These are phyloP conservation scores for Dispira parvispora DNA, from an alignment of 192 early-diverging fungal species.

Conservation along the genomic window DNA sequence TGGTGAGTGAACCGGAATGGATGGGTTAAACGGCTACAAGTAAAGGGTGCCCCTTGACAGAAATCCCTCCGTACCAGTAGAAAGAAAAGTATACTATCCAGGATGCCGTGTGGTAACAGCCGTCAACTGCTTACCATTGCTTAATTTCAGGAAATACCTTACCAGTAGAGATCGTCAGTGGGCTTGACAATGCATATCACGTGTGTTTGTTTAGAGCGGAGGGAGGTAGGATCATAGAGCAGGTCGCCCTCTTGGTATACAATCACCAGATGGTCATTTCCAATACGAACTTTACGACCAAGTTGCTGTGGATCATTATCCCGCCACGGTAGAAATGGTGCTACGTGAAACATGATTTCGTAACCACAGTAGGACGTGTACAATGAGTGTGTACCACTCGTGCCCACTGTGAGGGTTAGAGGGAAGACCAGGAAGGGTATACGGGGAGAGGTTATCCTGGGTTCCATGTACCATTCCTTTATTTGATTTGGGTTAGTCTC, in stretches of 20 bases:
- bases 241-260: slow-evolving; percentile 27
- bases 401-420: slow-evolving; percentile 26
- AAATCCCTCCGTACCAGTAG: background rate
- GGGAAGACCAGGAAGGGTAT: background rate
- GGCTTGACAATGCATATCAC: slow-evolving; percentile 35
- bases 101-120: background rate
- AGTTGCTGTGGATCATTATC: slow-evolving; percentile 42
- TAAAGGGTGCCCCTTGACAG: background rate
- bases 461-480: too few relatives aligned
- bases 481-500: background rate
- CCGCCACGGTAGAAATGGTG: slow-evolving; percentile 41
- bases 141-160: background rate
- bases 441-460: too few relatives aligned
- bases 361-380: slow-evolving; percentile 55
- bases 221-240: slow-evolving; percentile 29
- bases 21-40: background rate
- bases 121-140: background rate
- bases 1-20: background rate
- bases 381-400: slow-evolving; percentile 45
- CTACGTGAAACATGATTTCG: slow-evolving; percentile 64
- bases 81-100: background rate
- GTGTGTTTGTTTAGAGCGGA: slow-evolving; percentile 38
- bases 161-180: background rate
- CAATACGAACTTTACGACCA: slow-evolving; percentile 52
- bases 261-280: slow-evolving; percentile 56